phyloP scores from a whole-genome alignment of 257 asterid genomes.

The Solanum rostratum region DNA sequence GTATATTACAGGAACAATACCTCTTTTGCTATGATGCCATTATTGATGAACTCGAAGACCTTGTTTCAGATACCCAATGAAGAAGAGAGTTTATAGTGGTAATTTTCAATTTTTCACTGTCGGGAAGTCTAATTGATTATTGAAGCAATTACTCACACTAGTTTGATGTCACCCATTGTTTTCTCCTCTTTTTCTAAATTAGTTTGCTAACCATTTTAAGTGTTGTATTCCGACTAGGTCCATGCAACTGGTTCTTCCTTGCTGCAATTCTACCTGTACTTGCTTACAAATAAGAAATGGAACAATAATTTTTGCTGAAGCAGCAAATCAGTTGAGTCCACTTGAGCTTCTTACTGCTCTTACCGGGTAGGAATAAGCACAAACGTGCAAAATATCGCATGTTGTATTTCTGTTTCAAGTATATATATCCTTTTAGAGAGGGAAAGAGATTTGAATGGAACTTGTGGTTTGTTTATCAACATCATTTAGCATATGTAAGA shows the following conservation, averaged over 20 bases:
- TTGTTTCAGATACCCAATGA: constrained; percentile 21
- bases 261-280: background rate
- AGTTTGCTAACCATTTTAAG: background rate
- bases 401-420: background rate
- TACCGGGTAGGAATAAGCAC: background rate
- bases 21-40: constrained; percentile 54
- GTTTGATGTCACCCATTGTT: background rate
- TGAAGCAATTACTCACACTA: background rate
- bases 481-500: background rate
- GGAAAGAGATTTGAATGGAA: background rate
- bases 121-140: background rate
- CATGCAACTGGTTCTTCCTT: background rate
- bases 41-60: constrained; percentile 52
- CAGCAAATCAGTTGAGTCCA: background rate
- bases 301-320: background rate
- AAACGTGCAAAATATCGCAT: background rate
- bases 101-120: background rate
- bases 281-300: background rate
- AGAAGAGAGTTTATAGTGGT: constrained; percentile 17
- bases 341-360: background rate
- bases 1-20: constrained; percentile 54
- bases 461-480: background rate
- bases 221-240: background rate
- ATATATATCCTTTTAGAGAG: background rate
- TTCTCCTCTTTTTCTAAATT: background rate